Base-by-base conservation (phyloP, 495 filamentous ascomycete genomes). In the Massariosphaeria phaeospora region DNA sequence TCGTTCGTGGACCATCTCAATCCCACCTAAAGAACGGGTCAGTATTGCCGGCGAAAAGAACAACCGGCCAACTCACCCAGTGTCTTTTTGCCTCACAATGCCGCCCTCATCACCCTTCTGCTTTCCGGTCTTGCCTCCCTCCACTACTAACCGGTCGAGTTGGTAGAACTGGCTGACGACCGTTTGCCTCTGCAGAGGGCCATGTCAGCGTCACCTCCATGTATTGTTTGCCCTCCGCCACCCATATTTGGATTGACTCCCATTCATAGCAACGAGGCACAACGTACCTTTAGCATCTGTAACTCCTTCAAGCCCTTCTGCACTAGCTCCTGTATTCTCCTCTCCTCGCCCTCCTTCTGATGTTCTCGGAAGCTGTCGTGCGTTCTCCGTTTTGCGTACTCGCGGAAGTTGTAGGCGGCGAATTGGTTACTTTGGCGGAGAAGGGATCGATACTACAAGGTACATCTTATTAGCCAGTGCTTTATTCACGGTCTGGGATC, bases 131-230 rank as follows among this genome's bases (percentile, higher is more conserved):
- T 83, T 83, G 54, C 87, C 85, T 17, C 91, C 91, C 67, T 98
- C 93, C 5, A 98, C 89, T 21, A 98, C 93, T 66, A 98, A 79
- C 65, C 83, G 75, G 69, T 98, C 89, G 63, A 93, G 63, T 72
- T 95, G 86, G 73, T 86, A 98, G 70, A 96, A 96, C 69, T 96
- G 88, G 63, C 88, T 95, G 60, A 98, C 80, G 27, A 90, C 76
- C 4, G 91, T 95, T 84, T 98, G 93, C 64, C 93, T 84, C 93
- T 98, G 73, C 58, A 51, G 38, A 27, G 2, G 30, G n/a, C 15
- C 13, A 5, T 29, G 49, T 63, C 26, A 63, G 54, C 55, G 20
- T 56, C 10, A 3, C 15, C 34, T 27, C 31, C 17, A 11, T 4
- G 23, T 12, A 27, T 17, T 38, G 4, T 18, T 15, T 8, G 12